Evolutionary conservation across 2,329 filamentous ascomycete species (phyloP).

Genomic region (Ophiobolus disseminans): DNA sequence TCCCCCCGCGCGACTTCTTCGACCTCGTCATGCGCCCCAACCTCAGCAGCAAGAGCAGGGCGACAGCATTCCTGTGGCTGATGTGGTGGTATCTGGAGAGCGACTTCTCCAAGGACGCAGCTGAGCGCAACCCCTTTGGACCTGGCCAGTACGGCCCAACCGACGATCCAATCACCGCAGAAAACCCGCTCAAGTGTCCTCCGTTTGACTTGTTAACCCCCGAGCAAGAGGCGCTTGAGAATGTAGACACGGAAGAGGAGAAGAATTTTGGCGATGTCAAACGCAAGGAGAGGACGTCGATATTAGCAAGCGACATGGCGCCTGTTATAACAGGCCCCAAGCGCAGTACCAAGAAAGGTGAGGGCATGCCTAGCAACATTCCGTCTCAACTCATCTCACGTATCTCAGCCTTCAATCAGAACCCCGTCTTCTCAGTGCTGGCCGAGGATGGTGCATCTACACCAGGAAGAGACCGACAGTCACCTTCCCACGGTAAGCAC

Average conservation of each 20-base stretch:
- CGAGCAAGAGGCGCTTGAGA: constrained; percentile 72
- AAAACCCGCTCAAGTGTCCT: constrained; percentile 66
- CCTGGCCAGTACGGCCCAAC: constrained; percentile 50
- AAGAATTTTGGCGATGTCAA: constrained; percentile 74
- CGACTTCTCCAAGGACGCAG: constrained; percentile 87
- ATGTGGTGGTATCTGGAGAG: constrained; percentile 99
- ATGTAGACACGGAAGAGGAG: constrained; percentile 75
- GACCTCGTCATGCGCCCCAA: constrained; percentile 93
- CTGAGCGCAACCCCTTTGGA: constrained; percentile 90
- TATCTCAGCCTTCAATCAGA: constrained; percentile 47
- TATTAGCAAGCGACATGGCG: constrained; percentile 76
- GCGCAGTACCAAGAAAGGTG: constrained; percentile 57
- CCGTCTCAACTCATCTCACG: constrained; percentile 13
- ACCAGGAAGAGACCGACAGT: constrained; percentile 49
- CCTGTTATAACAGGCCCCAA: constrained; percentile 65
- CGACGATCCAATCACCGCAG: constrained; percentile 48
- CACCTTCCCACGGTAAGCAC: constrained; percentile 47
- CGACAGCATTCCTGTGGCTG: constrained; percentile 90
- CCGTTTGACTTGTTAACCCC: constrained; percentile 68
- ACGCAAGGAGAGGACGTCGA: constrained; percentile 73
- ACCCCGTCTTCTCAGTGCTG: constrained; percentile 51
- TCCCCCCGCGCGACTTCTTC: constrained; percentile 85
- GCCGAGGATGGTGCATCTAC: constrained; percentile 50
- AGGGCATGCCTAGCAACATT: constrained; percentile 16
- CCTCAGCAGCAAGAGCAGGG: constrained; percentile 80